Evolutionary conservation across 1,284 basidiomycete genomes (phyloP).

Genomic region (Pterula multifida): DNA sequence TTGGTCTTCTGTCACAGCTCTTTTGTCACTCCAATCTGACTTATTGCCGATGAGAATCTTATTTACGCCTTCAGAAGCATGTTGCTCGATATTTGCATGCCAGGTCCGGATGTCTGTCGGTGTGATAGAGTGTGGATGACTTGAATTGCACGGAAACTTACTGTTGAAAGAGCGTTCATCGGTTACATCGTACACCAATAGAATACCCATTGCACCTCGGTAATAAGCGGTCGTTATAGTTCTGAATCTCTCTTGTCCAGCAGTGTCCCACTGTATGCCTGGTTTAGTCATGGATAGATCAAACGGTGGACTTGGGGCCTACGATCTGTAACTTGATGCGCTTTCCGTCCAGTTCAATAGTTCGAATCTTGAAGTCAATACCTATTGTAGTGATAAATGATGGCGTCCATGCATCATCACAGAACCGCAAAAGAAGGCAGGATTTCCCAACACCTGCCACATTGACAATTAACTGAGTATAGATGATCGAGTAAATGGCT

Average conservation of each 20-base stretch:
- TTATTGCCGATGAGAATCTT: slow-evolving; percentile 99
- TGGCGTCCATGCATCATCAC: slow-evolving; percentile 99
- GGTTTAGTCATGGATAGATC: slow-evolving; percentile 7
- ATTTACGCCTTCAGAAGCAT: slow-evolving; percentile 97
- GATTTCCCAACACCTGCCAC: slow-evolving; percentile 42
- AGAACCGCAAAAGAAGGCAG: slow-evolving; percentile 95
- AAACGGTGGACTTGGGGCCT: slow-evolving; percentile 18
- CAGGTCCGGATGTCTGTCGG: slow-evolving; percentile 90
- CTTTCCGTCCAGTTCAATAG: slow-evolving; percentile 93
- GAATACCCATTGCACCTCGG: slow-evolving; percentile 98
- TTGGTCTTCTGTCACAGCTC: slow-evolving; percentile 81
- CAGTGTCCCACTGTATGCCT: slow-evolving; percentile 82
- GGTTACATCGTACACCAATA: slow-evolving; percentile 97
- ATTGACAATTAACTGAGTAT: too few species aligned
- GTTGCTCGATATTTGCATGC: slow-evolving; percentile 98
- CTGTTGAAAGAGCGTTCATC: slow-evolving; percentile 98
- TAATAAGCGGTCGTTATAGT: slow-evolving; percentile 99
- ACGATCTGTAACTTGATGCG: slow-evolving; percentile 96
- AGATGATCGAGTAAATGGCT: slow-evolving; percentile 3
- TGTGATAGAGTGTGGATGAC: slow-evolving; percentile 1
- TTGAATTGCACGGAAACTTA: slow-evolving; percentile 28
- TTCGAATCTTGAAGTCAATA: slow-evolving; percentile 93
- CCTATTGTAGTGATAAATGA: slow-evolving; percentile 99
- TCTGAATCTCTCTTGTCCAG: slow-evolving; percentile 97
- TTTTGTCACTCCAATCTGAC: slow-evolving; percentile 97